Percentiles rank a stretch among this genome's conserved stretches.
Conservation (phyloP, 1,139 yeast genomes). For the Suhomyces panamericanus region DNA sequence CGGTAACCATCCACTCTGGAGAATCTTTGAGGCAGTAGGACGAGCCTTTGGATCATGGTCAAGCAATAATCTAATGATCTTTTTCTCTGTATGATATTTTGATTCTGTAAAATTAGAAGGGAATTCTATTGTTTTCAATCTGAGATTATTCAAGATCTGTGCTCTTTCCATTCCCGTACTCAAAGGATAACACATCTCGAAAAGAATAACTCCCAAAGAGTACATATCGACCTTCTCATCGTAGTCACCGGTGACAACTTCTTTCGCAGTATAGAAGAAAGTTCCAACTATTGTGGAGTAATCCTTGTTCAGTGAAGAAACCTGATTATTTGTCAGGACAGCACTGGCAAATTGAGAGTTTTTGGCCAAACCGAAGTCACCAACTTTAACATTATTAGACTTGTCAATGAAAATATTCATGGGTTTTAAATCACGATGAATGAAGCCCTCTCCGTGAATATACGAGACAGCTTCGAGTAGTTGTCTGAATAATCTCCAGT, state of each 20-base stretch:
- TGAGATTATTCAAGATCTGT: constrained; percentile 59
- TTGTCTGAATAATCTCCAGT: constrained; percentile 88
- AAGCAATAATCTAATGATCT: constrained; percentile 62
- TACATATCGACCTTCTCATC: constrained; percentile 95
- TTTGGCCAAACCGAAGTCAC: constrained; percentile 96
- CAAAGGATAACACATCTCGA: constrained; percentile 87
- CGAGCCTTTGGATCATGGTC: constrained; percentile 75
- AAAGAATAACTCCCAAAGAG: constrained; percentile 89
- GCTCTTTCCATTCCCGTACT: constrained; percentile 93
- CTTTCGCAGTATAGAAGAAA: constrained; percentile 87
- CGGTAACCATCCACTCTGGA: constrained; percentile 81
- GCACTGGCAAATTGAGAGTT: constrained; percentile 54
- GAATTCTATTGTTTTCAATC: constrained; percentile 59
- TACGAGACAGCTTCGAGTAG: constrained; percentile 87
- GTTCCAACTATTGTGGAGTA: constrained; percentile 93
- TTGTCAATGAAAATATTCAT: constrained; percentile 94
- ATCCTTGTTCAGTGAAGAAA: constrained; percentile 52
- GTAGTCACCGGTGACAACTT: constrained; percentile 75
- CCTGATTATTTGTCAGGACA: constrained; percentile 43
- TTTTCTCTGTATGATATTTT: constrained; percentile 57
- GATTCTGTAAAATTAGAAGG: constrained; percentile 62
- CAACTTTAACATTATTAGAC: constrained; percentile 84
- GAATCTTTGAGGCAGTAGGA: constrained; percentile 73
- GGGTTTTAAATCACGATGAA: constrained; percentile 94
- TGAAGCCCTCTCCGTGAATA: constrained; percentile 90